Evolutionary conservation across 345 rosid species (phyloP), one percentile per base, ranked within the genome.

Genomic region (Populus simonii): DNA sequence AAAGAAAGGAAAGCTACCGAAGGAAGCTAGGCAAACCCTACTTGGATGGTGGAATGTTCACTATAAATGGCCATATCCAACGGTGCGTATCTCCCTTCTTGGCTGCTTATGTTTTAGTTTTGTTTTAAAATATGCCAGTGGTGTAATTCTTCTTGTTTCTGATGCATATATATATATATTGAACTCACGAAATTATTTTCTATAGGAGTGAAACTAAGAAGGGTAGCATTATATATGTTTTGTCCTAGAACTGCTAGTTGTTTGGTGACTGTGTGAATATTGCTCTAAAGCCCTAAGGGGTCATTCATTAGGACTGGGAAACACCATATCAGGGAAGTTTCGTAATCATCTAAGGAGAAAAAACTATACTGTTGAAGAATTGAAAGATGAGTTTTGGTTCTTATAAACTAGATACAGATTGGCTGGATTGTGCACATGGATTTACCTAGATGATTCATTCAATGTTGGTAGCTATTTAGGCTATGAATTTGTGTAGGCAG

Each of bases 21-120:
- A 82, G 49, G 82, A 82, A 75, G 82, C 85, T 33, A 82, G 85
- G 51, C 82, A 82, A 76, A 59, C 80, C 66, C 72, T 82, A 9
- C 78, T 82, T 11, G 77, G 79, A 8, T 82, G 85, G 85, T 82
- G 82, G 85, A 76, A 82, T 38, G 71, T 67, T 78, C 85, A 82
- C 67, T 67, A 79, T 62, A 82, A 82, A 79, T 82, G 85, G 85
- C 85, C 85, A 53, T 82, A 82, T 35, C 85, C 85, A 35, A 82
- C 85, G 47, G 85, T 82, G 72, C 20, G 85, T 82, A 29, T 75
- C 66, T 41, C 74, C 57, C 29, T 29, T 66, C 41, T 47, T 25
- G 29, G 63, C 63, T 29, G n/a, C 23, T 5, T 68, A 36, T 31
- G 20, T 35, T 29, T 68, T n/a, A 9, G 20, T 16, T n/a, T 74